Conservation (phyloP, 805 yeast species). For the Teunomyces aglyptinius region DNA sequence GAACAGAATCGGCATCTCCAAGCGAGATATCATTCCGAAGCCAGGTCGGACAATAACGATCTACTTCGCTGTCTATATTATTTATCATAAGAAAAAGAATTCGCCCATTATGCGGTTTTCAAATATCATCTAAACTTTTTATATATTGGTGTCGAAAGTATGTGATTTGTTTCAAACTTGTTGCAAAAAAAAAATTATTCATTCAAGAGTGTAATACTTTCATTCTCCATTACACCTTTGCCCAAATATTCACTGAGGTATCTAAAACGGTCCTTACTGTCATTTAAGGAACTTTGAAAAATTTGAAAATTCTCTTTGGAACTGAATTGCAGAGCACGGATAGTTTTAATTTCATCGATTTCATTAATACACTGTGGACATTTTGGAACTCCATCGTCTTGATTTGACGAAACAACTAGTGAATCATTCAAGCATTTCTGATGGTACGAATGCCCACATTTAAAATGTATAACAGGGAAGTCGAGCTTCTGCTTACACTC, state of each 20-base stretch:
- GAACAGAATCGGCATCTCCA: background rate
- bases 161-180: background rate
- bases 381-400: conserved; percentile 12
- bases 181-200: background rate
- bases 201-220: conserved; percentile 12
- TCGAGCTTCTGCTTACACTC: conserved; percentile 66
- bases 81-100: background rate
- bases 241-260: conserved; percentile 81
- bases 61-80: background rate
- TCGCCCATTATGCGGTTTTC: too few relatives aligned
- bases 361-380: conserved; percentile 83
- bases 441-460: conserved; percentile 85
- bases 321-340: conserved; percentile 59
- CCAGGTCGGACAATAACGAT: conserved; percentile 1
- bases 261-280: conserved; percentile 62
- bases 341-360: conserved; percentile 59
- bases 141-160: background rate
- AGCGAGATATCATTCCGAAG: background rate
- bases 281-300: conserved; percentile 56
- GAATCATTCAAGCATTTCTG: conserved; percentile 68
- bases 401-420: conserved; percentile 13
- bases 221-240: conserved; percentile 74
- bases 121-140: background rate
- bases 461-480: conserved; percentile 78
- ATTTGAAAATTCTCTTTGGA: conserved; percentile 61